Conservation (phyloP, 441 rosid genomes). For the Pelargonium australe region DNA sequence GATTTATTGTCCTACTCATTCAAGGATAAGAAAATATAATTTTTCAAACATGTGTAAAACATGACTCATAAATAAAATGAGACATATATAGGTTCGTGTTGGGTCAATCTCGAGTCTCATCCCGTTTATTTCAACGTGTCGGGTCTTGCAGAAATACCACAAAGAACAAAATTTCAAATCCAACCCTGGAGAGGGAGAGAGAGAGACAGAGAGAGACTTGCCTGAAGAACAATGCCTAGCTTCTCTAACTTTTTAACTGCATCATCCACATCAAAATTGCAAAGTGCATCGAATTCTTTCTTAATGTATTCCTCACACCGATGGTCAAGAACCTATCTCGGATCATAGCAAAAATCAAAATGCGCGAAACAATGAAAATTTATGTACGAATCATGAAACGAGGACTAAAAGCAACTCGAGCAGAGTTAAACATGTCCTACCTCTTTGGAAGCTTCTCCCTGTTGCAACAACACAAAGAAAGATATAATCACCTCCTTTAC, state of each 20-base stretch:
- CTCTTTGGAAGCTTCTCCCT: constrained; percentile 56
- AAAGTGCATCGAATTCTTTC: constrained; percentile 68
- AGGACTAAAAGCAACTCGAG: background rate
- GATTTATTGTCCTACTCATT: no score
- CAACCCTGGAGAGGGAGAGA: background rate
- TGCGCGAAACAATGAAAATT: background rate
- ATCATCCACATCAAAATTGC: constrained; percentile 94
- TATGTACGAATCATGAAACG: background rate
- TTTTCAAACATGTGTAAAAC: no score
- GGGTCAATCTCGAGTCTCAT: no score
- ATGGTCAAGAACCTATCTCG: constrained; percentile 65
- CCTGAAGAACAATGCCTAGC: constrained; percentile 64
- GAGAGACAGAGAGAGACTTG: constrained; percentile 21
- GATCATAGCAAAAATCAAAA: background rate
- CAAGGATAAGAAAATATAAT: no score
- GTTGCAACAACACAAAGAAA: constrained; percentile 77
- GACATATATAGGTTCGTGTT: no score
- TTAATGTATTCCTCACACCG: constrained; percentile 78
- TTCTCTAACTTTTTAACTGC: constrained; percentile 86
- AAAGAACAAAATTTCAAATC: no score
- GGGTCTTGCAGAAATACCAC: no score
- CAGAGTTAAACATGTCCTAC: constrained; percentile 21
- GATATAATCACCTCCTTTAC: constrained; percentile 87
- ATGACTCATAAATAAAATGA: no score
- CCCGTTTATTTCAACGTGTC: no score